These are phyloP conservation scores for Globisporangium camurandrum DNA, from an alignment of 352 stramenopile genomes.

Conservation along the genomic window DNA sequence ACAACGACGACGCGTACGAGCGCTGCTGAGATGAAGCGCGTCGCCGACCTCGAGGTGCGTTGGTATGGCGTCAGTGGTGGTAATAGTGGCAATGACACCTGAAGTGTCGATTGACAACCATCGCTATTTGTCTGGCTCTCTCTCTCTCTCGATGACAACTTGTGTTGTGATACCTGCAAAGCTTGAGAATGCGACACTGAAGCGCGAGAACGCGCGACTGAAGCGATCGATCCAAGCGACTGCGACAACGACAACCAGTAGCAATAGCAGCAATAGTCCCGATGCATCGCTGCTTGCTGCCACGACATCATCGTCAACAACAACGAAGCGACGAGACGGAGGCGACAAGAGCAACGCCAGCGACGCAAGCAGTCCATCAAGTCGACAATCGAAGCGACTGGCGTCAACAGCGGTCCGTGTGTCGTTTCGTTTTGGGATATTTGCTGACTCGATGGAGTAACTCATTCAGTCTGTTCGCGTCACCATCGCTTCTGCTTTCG, in stretches of 20 bases:
- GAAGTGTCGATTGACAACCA: not conserved
- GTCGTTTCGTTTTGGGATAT: not conserved
- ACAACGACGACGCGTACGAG: not conserved
- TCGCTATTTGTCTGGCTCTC: no score
- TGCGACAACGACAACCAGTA: conserved; percentile 11
- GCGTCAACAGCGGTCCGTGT: conserved; percentile 7
- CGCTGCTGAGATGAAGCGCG: conserved; percentile 16
- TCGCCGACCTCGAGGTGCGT: conserved; percentile 39
- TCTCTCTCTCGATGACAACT: not conserved
- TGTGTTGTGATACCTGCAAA: conserved; percentile 4
- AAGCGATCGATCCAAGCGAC: conserved; percentile 25
- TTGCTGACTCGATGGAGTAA: not conserved
- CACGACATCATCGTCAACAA: no score
- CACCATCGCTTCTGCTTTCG: not conserved
- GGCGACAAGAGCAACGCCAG: not conserved
- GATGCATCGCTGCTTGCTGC: not conserved
- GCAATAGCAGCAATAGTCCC: conserved; percentile 7
- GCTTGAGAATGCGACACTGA: conserved; percentile 39
- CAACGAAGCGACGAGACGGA: not conserved
- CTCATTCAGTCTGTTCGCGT: no score
- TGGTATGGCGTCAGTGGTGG: not conserved
- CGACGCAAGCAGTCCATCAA: no score
- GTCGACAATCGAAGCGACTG: no score
- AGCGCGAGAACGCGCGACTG: conserved; percentile 38
- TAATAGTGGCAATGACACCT: not conserved